These are phyloP conservation scores for Monosporascus cannonballus DNA, from an alignment of 2,329 filamentous ascomycete genomes.

Conservation along the genomic window DNA sequence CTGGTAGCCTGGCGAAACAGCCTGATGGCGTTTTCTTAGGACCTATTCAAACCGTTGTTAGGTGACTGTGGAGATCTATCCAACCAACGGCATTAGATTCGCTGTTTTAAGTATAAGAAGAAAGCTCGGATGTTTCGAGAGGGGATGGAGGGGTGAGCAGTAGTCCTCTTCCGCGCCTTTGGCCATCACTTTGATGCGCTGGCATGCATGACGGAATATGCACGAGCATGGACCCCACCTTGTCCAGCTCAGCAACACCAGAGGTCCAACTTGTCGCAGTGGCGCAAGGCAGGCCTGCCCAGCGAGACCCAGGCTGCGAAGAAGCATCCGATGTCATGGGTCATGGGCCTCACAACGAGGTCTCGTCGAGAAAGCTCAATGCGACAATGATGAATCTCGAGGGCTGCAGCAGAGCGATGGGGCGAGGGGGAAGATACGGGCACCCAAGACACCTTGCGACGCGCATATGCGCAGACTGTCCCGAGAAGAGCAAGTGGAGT, in stretches of 20 bases:
- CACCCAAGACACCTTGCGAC: slow-evolving; percentile 20
- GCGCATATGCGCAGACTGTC: slow-evolving; percentile 20
- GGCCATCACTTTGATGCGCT: slow-evolving; percentile 44
- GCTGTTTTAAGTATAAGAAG: slow-evolving; percentile 33
- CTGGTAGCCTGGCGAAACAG: slow-evolving; percentile 29
- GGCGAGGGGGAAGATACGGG: slow-evolving; percentile 19
- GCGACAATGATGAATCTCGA: slow-evolving; percentile 14
- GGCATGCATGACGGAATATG: slow-evolving; percentile 57
- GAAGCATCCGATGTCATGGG: slow-evolving; percentile 16
- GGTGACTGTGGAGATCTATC: slow-evolving; percentile 32
- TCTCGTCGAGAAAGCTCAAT: slow-evolving; percentile 14
- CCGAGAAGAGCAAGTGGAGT: slow-evolving; percentile 22
- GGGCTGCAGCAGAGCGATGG: slow-evolving; percentile 23
- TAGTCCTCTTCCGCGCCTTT: slow-evolving; percentile 34
- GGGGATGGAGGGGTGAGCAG: slow-evolving; percentile 25
- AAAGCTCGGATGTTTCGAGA: slow-evolving; percentile 29
- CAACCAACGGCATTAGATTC: slow-evolving; percentile 36
- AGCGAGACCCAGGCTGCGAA: slow-evolving; percentile 13
- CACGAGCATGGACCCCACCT: slow-evolving; percentile 41
- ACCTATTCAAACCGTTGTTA: slow-evolving; percentile 21
- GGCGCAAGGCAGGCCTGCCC: slow-evolving; percentile 27
- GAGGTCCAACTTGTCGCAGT: slow-evolving; percentile 25
- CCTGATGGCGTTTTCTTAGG: slow-evolving; percentile 24
- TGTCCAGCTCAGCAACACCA: slow-evolving; percentile 35
- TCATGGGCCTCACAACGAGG: slow-evolving; percentile 10